Base-by-base conservation (phyloP, 129 eudicot species). In the Flaveria brownii region DNA sequence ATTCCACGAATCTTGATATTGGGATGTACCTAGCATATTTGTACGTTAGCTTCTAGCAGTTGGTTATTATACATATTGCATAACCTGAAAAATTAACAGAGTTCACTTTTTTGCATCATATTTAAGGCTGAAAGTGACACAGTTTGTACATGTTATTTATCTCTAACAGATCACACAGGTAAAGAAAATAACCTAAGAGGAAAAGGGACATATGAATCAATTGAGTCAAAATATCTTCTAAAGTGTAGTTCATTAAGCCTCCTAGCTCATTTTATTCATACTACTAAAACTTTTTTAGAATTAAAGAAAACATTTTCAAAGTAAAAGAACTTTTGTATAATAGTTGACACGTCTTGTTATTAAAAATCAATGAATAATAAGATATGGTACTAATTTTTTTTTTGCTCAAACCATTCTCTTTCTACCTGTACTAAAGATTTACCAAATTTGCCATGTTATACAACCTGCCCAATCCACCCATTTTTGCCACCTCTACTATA, bases 1-100 rank as follows among this genome's bases (percentile, higher is more conserved):
- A 30, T 59, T 20, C 16, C 59, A 74, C 14, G 52, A 59, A 72
- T 36, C 77, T 72, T 33, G 47, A 56, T 33, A 54, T 55, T 36
- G 22, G 57, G 57, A 55, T 59, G 41, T 73, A 41, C 69, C 16
- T 59, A 25, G 52, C 54, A 56, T 72, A 54, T 55, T 39, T 72
- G 16, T 36, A 55, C 30, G 10, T 72, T 72, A 39, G 39, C n/a
- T 54, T 33, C 28, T 55, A 60, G 77, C 54, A 5, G 42, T 42
- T 43, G 20, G 54, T 57, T 57, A 5, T 20, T 57, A 20, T 59
- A 18, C 56, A 49, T 46, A 70, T 45, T 45, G 13, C 50, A 11
- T 49, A 3, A 70, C 25, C 1, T 25, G 15, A 23, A 70, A 23
- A 49, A 70, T 23, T 47, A 26, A 70, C 55, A 47, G 74, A 70